Base-by-base conservation (phyloP, 345 rosid genomes). In the Lumnitzera racemosa region DNA sequence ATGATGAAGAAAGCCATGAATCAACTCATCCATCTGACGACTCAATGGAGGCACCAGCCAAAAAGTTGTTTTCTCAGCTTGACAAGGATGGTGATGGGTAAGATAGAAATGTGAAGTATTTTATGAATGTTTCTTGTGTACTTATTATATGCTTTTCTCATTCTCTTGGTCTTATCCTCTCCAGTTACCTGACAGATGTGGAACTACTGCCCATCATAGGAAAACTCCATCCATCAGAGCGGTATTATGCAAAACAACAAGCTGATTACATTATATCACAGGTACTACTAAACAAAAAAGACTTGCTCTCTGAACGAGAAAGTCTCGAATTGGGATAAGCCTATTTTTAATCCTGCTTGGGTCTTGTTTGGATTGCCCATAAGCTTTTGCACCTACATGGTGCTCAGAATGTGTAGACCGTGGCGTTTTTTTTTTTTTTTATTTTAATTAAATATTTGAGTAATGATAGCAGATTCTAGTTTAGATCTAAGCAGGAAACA, bases 21-120 rank as follows among this genome's bases (percentile, higher is more conserved):
- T 71, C 90, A 51, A 78, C 89, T 20, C 85, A 81, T 76, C 67
- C 60, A 29, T 61, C 76, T 58, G 86, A 86, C 66, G 88, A 81
- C 76, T 64, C 80, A 27, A 76, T 71, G 73, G 95, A 88, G 81
- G 83, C 83, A 54, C 89, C 95, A 2, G 97, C 97, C 55, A 83
- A 79, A 66, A 71, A 53, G 56, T 66, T 88, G 76, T 94, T 84
- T 81, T 49, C 77, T 71, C 77, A 86, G 83, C 90, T 95, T 56
- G 99, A 90, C 81, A 88, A 83, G 78, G 88, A 95, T 76, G 84
- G 72, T 61, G 96, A 90, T 16, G 84, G 96, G 99, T 95, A 82
- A n/a, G 56, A 43, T 27, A 63, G 53, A 56, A 49, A 49, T 55
- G 47, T 58, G 49, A 63, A 46, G 15, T 51, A 11, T 48, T 49